These are phyloP conservation scores for Rugosomyces carneus DNA, from an alignment of 1,284 basidiomycete genomes.

Conservation along the genomic window DNA sequence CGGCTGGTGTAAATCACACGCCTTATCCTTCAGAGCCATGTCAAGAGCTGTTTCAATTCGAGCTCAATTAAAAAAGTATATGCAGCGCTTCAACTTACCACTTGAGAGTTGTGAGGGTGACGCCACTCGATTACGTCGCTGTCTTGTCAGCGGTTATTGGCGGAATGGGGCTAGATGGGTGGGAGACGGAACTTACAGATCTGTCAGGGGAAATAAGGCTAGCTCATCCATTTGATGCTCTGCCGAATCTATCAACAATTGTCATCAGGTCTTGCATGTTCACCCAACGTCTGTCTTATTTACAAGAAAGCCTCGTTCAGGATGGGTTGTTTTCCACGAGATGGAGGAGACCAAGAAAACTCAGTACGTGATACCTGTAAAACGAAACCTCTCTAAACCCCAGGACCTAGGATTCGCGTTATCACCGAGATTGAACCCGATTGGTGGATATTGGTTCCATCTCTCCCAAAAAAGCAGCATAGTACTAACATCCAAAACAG, in stretches of 20 bases:
- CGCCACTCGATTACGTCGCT: constrained; percentile 70
- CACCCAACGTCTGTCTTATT: constrained; percentile 96
- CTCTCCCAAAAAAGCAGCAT: too few relatives aligned
- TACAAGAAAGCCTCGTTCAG: constrained; percentile 81
- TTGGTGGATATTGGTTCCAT: constrained; percentile 31
- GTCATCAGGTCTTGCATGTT: constrained; percentile 68
- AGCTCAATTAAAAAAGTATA: constrained; percentile 87
- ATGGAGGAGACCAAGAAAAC: constrained; percentile 94
- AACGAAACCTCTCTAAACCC: constrained; percentile 1
- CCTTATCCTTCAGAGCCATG: constrained; percentile 88
- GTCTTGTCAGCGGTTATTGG: constrained; percentile 91
- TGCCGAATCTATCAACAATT: not conserved
- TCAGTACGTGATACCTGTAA: constrained; percentile 44
- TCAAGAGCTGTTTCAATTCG: constrained; percentile 91
- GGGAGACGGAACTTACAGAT: constrained; percentile 85
- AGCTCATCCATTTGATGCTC: constrained; percentile 22
- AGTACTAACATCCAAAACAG: too few relatives aligned
- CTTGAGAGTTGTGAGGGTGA: constrained; percentile 83
- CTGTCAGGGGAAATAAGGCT: constrained; percentile 77
- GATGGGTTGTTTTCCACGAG: constrained; percentile 95
- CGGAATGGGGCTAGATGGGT: constrained; percentile 87
- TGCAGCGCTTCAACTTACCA: constrained; percentile 79
- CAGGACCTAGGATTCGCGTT: constrained; percentile 33
- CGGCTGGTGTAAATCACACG: constrained; percentile 89
- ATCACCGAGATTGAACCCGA: constrained; percentile 42